A percentile compares a stretch with the other conserved stretches of the same genome.
These are phyloP conservation scores for Ormosia emarginata DNA, from an alignment of 306 rosid genomes.

Conservation along the genomic window DNA sequence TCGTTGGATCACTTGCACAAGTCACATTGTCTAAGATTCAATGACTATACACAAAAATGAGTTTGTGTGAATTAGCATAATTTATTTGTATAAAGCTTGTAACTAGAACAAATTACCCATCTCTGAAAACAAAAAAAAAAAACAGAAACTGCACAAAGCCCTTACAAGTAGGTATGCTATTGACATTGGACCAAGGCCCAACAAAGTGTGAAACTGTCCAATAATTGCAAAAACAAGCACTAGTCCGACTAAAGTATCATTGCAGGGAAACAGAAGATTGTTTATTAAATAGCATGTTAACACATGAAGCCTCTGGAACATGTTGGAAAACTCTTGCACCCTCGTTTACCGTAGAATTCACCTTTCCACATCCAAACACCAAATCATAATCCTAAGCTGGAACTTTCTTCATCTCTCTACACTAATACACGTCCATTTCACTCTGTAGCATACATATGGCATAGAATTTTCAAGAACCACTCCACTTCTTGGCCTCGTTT, in stretches of 20 bases:
- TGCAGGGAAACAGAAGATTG: neutral
- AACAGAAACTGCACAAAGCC: too few relatives aligned
- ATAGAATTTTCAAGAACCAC: conserved; percentile 32
- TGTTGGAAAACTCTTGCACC: conserved; percentile 23
- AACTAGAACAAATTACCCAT: too few relatives aligned
- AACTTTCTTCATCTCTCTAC: conserved; percentile 36
- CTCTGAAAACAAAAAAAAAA: too few relatives aligned
- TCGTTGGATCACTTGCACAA: neutral
- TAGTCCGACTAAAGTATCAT: neutral
- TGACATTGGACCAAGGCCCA: too few relatives aligned
- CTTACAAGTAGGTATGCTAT: too few relatives aligned
- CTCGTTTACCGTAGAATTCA: neutral
- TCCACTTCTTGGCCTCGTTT: neutral
- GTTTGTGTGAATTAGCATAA: neutral
- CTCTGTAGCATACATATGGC: neutral
- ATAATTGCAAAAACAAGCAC: neutral
- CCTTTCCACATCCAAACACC: neutral
- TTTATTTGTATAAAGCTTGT: too few relatives aligned
- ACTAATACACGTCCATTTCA: neutral
- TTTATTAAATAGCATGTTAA: neutral
- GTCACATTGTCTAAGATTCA: neutral
- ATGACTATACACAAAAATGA: neutral
- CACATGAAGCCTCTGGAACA: conserved; percentile 37
- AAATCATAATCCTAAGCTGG: conserved; percentile 14
- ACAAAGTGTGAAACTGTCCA: neutral